These are phyloP conservation scores for Corymbia calophylla DNA, from an alignment of 441 rosid species.

Conservation along the genomic window DNA sequence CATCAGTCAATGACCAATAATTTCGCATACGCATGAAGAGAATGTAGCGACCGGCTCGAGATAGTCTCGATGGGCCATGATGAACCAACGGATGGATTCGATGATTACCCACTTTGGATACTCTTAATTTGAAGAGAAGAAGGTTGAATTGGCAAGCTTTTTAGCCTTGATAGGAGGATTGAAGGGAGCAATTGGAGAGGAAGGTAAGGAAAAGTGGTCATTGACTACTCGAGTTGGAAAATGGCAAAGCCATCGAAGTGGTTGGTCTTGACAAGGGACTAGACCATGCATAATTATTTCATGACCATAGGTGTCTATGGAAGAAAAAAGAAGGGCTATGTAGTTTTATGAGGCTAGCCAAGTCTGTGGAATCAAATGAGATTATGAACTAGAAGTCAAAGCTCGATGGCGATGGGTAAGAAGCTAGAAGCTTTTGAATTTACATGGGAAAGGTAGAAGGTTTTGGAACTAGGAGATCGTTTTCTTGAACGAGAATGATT, in stretches of 20 bases:
- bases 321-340: background rate
- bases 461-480: background rate
- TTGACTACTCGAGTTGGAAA: background rate
- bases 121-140: background rate
- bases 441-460: background rate
- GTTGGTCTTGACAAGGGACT: background rate
- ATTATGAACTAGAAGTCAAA: background rate
- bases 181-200: background rate
- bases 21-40: background rate
- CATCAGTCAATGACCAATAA: background rate
- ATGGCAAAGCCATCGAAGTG: background rate
- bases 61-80: background rate
- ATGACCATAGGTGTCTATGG: background rate
- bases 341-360: background rate
- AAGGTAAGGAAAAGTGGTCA: background rate
- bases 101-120: background rate
- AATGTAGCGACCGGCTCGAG: background rate
- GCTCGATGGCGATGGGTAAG: background rate
- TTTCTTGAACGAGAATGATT: background rate
- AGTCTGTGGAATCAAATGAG: background rate
- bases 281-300: background rate
- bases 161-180: background rate
- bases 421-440: background rate
- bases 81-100: background rate
- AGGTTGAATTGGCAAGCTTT: background rate